phyloP scores from a whole-genome alignment of 2,329 filamentous ascomycete genomes.

The Purpureocillium takamizusanense region DNA sequence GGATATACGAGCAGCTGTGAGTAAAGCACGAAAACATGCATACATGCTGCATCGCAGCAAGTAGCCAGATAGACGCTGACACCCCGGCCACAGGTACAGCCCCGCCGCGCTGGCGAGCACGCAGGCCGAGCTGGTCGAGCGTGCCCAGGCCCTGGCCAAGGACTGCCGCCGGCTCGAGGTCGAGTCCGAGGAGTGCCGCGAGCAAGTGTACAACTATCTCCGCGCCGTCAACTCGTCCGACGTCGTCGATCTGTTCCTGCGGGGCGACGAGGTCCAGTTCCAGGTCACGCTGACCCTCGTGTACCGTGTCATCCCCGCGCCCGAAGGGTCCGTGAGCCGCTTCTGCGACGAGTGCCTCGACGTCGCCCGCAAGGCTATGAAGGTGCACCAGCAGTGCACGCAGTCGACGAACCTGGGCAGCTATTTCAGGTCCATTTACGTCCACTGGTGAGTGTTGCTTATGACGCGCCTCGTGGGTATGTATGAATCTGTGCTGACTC shows the following conservation, averaged over 20 bases:
- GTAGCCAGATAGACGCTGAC: conserved; percentile 1
- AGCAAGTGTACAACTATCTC: conserved; percentile 25
- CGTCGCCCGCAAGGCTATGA: conserved; percentile 38
- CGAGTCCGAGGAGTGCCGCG: conserved; percentile 23
- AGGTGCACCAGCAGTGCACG: conserved; percentile 35
- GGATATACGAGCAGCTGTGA: conserved; percentile 44
- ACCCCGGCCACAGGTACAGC: conserved; percentile 36
- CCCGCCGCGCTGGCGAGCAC: conserved; percentile 32
- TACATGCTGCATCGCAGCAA: not conserved
- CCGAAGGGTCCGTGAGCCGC: conserved; percentile 28
- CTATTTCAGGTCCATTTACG: conserved; percentile 35
- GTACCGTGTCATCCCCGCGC: conserved; percentile 41
- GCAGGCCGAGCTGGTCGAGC: conserved; percentile 27
- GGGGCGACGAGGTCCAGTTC: conserved; percentile 38
- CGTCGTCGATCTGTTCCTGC: conserved; percentile 33
- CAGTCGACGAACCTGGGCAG: conserved; percentile 28
- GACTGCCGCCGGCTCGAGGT: conserved; percentile 27
- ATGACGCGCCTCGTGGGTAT: too few relatives aligned
- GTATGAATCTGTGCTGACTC: not conserved
- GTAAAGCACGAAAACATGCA: conserved; percentile 2
- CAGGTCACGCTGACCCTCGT: conserved; percentile 40
- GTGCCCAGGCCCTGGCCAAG: conserved; percentile 27
- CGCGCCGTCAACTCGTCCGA: conserved; percentile 27
- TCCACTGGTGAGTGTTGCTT: conserved; percentile 36
- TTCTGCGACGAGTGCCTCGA: conserved; percentile 41